Conservation (phyloP, 2,329 filamentous ascomycete genomes). For the Fusarium sp. region DNA sequence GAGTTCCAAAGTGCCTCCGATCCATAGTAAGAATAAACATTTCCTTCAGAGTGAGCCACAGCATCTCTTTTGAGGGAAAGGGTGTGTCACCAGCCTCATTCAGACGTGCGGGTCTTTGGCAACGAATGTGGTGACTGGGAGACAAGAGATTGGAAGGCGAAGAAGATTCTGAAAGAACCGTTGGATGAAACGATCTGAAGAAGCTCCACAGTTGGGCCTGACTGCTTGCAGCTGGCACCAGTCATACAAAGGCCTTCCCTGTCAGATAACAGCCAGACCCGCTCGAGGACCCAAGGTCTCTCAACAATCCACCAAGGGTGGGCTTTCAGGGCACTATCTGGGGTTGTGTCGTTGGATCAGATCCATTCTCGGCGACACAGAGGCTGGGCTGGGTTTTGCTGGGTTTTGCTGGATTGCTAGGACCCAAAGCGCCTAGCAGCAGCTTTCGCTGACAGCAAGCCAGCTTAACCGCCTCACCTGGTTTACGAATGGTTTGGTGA, state of each 20-base stretch:
- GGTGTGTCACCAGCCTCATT: slow-evolving; percentile 33
- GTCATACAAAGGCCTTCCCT: slow-evolving; percentile 44
- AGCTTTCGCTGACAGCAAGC: slow-evolving; percentile 32
- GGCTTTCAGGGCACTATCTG: slow-evolving; percentile 45
- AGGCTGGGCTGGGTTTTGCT: slow-evolving; percentile 32
- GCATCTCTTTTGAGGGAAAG: slow-evolving; percentile 4
- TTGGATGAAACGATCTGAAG: slow-evolving; percentile 41
- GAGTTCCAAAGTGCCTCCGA: background rate
- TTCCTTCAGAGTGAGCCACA: slow-evolving; percentile 12
- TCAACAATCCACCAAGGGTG: slow-evolving; percentile 40
- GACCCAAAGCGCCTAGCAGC: slow-evolving; percentile 36
- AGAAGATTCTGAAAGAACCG: slow-evolving; percentile 38
- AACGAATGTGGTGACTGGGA: slow-evolving; percentile 38
- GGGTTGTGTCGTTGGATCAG: slow-evolving; percentile 49
- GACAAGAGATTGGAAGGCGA: slow-evolving; percentile 30
- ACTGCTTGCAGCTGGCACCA: slow-evolving; percentile 51
- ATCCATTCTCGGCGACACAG: slow-evolving; percentile 50
- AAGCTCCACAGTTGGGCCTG: slow-evolving; percentile 56
- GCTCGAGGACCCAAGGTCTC: slow-evolving; percentile 26
- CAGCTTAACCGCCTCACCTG: slow-evolving; percentile 46
- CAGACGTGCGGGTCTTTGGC: slow-evolving; percentile 29
- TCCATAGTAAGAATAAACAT: background rate
- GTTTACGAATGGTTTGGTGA: slow-evolving; percentile 19
- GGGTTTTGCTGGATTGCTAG: slow-evolving; percentile 20
- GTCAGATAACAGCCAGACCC: slow-evolving; percentile 40